Evolutionary conservation across 202 grass and related monocot genomes (phyloP), one percentile per base, ranked within the genome.

Genomic region (Alloteropsis angusta): DNA sequence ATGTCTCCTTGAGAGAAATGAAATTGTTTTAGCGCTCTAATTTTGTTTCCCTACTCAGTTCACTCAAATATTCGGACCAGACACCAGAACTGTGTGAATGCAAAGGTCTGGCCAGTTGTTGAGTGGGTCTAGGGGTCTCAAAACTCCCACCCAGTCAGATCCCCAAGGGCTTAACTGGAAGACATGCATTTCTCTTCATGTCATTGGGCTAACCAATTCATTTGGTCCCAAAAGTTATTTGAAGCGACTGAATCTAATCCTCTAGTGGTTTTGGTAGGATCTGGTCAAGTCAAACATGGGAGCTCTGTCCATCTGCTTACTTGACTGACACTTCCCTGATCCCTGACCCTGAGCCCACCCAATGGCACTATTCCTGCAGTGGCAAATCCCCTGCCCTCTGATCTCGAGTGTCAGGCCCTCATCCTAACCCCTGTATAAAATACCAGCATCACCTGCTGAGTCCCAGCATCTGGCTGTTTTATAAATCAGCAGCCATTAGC

Each of bases 271-370:
- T 9, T 52, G n/a, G 25, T 69, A 42, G 16, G 30, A 69, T 75
- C 36, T 62, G 65, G 74, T 84, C 57, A 85, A 63, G 75, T 85
- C 82, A 72, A 59, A 78, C 46, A 26, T 25, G 25, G 57, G 55
- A 53, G 32, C 25, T 75, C 61, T 48, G 71, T 14, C 14, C 60
- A 47, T 45, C 28, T 8, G 71, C 64, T 41, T 83, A 6, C 47
- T 67, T 67, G 80, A 48, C 50, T 77, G 72, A 50, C 72, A 76
- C 8, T 57, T 22, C 14, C 4, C n/a, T 75, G 81, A 25, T 66
- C 23, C 41, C 32, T n/a, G n/a, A n/a, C n/a, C n/a, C n/a, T 62
- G 69, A 46, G 18, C 1, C 54, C 54, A 18, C 17, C 21, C 57
- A 18, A 23, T 66, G 9, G 9, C 26, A 79, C 58, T 74, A 46